Evolutionary conservation across 2,329 filamentous ascomycete species (phyloP), one percentile per base, ranked within the genome.

Genomic region (Epichloe scottii): DNA sequence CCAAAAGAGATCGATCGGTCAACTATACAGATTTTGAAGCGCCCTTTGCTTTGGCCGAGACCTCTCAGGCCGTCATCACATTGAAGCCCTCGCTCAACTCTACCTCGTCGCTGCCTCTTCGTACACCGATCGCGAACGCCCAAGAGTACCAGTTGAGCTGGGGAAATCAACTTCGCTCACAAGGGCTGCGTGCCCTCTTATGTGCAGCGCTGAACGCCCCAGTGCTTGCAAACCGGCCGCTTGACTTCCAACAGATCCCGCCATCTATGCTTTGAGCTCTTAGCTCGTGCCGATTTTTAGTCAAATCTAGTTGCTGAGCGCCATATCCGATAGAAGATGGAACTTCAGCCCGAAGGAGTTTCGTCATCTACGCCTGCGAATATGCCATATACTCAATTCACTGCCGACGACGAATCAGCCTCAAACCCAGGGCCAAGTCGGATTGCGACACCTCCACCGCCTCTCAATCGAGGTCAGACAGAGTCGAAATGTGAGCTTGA

Each of bases 361-460:
- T 56, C 57, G 34, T 56, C 56, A 38, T 55, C 59, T 19, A 48
- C 64, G 35, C 53, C 47, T 65, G 66, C 59, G 60, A 63, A 58
- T 46, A 63, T 50, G 59, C 42, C 15, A 6, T 30, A 35, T 46
- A 5, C 46, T 42, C 47, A 52, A 14, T 40, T n/a, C 35, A 39
- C 14, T 30, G 4, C 19, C 30, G 37, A 50, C 14, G 14, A 30
- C 11, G 48, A 46, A 37, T 11, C 41, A 12, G 40, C 23, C 14
- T 23, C 49, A 11, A 49, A 49, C 23, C 38, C 52, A 33, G 46
- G 33, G 45, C 63, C 70, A 34, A 60, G 62, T 49, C 68, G 70
- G 53, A 65, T 67, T 52, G 63, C 68, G 39, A 75, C 73, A 39
- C 72, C 74, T 43, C 72, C 71, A 15, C 68, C 70, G 33, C 69